phyloP scores from a whole-genome alignment of 257 asterid genomes.

The Salvia splendens region DNA sequence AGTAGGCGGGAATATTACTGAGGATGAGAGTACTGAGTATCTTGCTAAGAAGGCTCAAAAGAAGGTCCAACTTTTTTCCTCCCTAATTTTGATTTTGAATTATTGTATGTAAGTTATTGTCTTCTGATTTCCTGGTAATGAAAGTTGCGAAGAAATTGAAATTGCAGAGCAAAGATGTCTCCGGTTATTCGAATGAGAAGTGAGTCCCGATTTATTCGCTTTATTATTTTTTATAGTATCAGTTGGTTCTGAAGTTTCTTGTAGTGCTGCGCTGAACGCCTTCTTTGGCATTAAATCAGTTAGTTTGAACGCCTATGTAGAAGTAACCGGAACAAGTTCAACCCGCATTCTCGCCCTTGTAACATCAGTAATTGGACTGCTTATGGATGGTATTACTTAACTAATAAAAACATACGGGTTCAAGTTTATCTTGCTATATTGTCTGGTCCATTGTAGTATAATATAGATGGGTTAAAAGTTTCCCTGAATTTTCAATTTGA shows the following conservation, averaged over 20 bases:
- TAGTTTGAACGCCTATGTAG: conserved; percentile 6
- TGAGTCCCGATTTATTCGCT: conserved; percentile 32
- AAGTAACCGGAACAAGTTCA: neutral
- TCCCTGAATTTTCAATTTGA: conserved; percentile 12
- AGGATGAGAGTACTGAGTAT: conserved; percentile 30
- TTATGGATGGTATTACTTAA: neutral
- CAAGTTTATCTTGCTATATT: neutral
- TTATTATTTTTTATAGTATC: neutral
- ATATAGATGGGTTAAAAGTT: neutral
- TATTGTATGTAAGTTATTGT: neutral
- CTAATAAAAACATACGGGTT: neutral
- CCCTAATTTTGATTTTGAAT: neutral
- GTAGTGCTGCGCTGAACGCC: neutral
- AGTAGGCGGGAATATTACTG: conserved; percentile 19
- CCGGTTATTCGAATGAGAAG: conserved; percentile 83
- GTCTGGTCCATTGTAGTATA: neutral
- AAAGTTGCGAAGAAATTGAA: conserved; percentile 80
- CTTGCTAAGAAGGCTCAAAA: conserved; percentile 33
- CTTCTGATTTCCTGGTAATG: conserved; percentile 17
- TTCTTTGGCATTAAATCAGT: neutral
- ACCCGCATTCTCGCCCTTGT: neutral
- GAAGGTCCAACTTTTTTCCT: conserved; percentile 4
- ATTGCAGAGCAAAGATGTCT: conserved; percentile 45
- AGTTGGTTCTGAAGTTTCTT: neutral
- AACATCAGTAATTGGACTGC: neutral